These are phyloP conservation scores for Dispira simplex DNA, from an alignment of 192 early-diverging fungal genomes.

Conservation along the genomic window DNA sequence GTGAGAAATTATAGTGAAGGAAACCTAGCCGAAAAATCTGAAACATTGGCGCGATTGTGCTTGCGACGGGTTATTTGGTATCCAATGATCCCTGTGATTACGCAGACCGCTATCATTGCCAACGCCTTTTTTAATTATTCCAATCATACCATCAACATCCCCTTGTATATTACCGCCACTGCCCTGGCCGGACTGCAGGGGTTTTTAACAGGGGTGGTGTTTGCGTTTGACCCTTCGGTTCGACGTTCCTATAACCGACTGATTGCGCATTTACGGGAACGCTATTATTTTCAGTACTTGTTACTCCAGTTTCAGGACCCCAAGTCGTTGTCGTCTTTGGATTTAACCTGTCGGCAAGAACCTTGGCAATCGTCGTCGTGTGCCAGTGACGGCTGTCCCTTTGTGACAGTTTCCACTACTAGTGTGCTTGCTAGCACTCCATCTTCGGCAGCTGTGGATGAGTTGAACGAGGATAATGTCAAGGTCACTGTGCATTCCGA, in stretches of 20 bases:
- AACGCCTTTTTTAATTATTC: constrained; percentile 11
- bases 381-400: too few species aligned
- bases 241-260: background rate
- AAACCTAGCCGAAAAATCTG: constrained; percentile 5
- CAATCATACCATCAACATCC: constrained; percentile 1
- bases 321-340: too few species aligned
- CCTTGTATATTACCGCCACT: constrained; percentile 5
- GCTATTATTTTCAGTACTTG: constrained; percentile 7
- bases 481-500: too few species aligned
- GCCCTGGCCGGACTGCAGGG: constrained; percentile 9
- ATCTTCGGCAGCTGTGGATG: too few species aligned
- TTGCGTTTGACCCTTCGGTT: constrained; percentile 10
- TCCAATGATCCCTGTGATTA: constrained; percentile 8
- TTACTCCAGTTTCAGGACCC: background rate
- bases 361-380: too few species aligned
- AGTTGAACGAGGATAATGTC: too few species aligned
- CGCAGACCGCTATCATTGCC: constrained; percentile 6
- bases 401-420: too few species aligned
- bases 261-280: background rate
- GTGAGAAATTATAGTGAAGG: background rate
- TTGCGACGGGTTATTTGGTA: constrained; percentile 11
- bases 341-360: too few species aligned
- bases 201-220: constrained; percentile 10
- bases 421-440: too few species aligned
- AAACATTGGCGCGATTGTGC: constrained; percentile 1